Conservation (phyloP, 2,329 filamentous ascomycete species). For the Aspergillus sp. region DNA sequence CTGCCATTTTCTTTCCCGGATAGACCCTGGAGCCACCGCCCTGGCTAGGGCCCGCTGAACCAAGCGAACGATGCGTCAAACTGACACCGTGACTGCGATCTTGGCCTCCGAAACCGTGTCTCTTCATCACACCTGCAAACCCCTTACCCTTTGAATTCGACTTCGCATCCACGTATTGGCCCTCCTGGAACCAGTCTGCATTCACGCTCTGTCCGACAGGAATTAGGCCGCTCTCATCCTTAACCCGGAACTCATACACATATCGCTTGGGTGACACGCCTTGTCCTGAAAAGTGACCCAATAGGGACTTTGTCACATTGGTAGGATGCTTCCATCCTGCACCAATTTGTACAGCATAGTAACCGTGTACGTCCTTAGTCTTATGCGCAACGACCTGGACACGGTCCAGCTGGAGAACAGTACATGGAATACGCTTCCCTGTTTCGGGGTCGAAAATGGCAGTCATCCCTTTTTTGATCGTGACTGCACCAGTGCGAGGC, state of each 20-base stretch:
- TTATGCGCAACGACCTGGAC: slow-evolving; percentile 89
- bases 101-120: slow-evolving; percentile 86
- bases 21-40: slow-evolving; percentile 88
- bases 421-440: slow-evolving; percentile 78
- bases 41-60: slow-evolving; percentile 85
- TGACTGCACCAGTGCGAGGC: slow-evolving; percentile 76
- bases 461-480: slow-evolving; percentile 94
- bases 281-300: slow-evolving; percentile 84
- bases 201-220: slow-evolving; percentile 72
- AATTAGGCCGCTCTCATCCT: slow-evolving; percentile 68
- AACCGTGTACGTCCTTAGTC: slow-evolving; percentile 76
- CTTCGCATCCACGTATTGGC: slow-evolving; percentile 85
- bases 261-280: slow-evolving; percentile 80
- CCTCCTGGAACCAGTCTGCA: slow-evolving; percentile 88
- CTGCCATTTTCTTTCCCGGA: slow-evolving; percentile 97
- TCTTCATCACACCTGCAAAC: slow-evolving; percentile 97
- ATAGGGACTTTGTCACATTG: slow-evolving; percentile 77
- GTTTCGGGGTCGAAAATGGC: slow-evolving; percentile 77
- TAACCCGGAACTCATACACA: slow-evolving; percentile 85
- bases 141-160: slow-evolving; percentile 82
- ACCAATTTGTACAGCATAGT: slow-evolving; percentile 91
- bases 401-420: slow-evolving; percentile 88
- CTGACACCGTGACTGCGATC: slow-evolving; percentile 93
- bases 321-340: slow-evolving; percentile 69
- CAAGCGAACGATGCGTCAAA: slow-evolving; percentile 87